Base-by-base conservation (phyloP, 2,329 filamentous ascomycete species). In the Xylaria hypoxylon region DNA sequence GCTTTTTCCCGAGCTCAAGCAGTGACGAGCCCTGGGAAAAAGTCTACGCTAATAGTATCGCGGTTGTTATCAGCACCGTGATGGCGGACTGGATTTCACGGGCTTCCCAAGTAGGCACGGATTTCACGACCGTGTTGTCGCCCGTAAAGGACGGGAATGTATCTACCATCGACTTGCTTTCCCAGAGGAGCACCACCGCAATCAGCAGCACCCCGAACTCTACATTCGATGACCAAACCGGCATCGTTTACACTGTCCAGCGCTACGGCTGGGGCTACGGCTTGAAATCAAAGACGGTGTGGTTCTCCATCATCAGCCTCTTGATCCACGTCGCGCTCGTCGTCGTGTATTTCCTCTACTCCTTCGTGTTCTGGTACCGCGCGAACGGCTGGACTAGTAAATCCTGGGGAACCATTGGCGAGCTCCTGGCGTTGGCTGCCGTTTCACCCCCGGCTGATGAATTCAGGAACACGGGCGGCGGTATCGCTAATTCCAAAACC, bases 241-340 rank as follows among this genome's bases (percentile, higher is more conserved):
- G 2, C 5, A 8, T 65, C 24, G 33, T 31, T 0, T 65, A 31
- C 58, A 17, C 7, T 0, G 42, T 68, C 8, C 22, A 65, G 48
- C 58, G 62, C 1, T 57, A 68, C 48, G 66, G 66, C 17, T 68
- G 45, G 31, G 62, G 66, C 26, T 68, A 65, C 28, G 66, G 66
- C 17, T 2, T 55, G 2, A 50, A 26, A 1, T 35, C 52, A 1
- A n/a, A 52, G 28, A 65, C 66, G 31, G 62, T 60, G 2, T 55
- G 52, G 52, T 68, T 68, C 53, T 68, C 66, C 2, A 48, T 68
- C 24, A 15, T 61, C 24, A 65, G 15, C 17, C 62, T 68, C 1
- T 11, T 65, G n/a, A 59, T 57, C 10, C 66, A 68, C 19, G 53
- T 47, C 19, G 1, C 52, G 28, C 40, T 68, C 22, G 66, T 68